Base-by-base conservation (phyloP, 1,284 basidiomycete genomes). In the Anthracocystis walkeri region DNA sequence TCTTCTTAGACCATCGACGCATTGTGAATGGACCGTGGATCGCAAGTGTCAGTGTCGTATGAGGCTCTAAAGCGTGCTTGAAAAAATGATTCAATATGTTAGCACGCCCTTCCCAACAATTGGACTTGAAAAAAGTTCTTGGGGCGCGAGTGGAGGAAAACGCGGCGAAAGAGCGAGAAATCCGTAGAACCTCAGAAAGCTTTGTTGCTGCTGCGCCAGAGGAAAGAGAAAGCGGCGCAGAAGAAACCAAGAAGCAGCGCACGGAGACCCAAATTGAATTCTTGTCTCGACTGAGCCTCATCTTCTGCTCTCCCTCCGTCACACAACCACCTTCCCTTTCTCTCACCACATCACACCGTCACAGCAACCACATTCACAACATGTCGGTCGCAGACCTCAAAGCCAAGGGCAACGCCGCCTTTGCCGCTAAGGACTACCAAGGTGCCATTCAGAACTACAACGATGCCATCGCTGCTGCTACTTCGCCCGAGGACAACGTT, bases 311-410 rank as follows among this genome's bases (percentile, higher is more conserved):
- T 25, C 14, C 14, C 49, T 14, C 50, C 31, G 45, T 35, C 21
- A 48, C 48, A 18, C 23, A 11, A 16, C 18, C 23, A 16, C 27
- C 46, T 46, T 11, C 16, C 44, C 12, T 2, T 20, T 33, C 18
- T 29, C 33, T 49, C 52, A 31, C 21, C 35, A 41, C 31, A 44
- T 16, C 21, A 23, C 41, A n/a, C 20, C 25, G 16, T 46, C 51
- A 31, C 41, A 42, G 50, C 44, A 27, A 25, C 45, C 33, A 38
- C 42, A 16, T 48, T 6, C 23, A 46, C 27, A 45, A 1, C 12
- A 83, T 84, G 82, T 83, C 82, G 20, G 82, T 79, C 31, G 73
- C 83, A 21, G 83, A 84, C 31, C 76, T 83, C 72, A 84, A 84
- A 62, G 81, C 82, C 38, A 77, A 84, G 55, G 83, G 82, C 60